phyloP scores from a whole-genome alignment of 23 red algal genomes.

The Chondrus crispus region DNA sequence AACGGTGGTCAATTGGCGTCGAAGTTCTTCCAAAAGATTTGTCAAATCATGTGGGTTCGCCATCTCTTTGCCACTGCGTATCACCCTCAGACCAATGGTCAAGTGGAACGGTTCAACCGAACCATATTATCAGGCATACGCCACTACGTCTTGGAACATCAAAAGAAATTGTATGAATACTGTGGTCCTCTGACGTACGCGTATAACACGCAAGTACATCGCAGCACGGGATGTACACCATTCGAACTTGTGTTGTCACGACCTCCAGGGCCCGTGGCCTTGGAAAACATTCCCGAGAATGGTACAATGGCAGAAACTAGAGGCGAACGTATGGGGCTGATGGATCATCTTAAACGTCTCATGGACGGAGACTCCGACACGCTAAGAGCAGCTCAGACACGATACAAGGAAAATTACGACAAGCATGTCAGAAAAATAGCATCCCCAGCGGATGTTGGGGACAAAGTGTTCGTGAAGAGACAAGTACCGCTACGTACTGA shows the following conservation, averaged over 20 bases:
- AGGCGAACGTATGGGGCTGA: background rate
- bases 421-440: too few species aligned
- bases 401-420: background rate
- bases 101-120: background rate
- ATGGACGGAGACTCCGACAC: background rate
- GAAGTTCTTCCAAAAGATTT: background rate
- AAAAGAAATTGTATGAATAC: background rate
- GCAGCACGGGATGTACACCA: background rate
- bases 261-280: background rate
- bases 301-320: too few species aligned
- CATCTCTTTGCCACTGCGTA: background rate
- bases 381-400: background rate
- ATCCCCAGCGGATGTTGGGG: too few species aligned
- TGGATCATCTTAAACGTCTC: background rate
- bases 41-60: background rate
- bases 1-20: background rate
- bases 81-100: background rate
- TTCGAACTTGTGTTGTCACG: background rate
- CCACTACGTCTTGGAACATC: background rate
- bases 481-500: too few species aligned
- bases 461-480: too few species aligned
- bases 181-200: background rate
- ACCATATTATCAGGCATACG: background rate
- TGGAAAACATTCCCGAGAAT: background rate
- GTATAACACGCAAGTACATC: background rate